Percentiles rank a stretch among this genome's conserved stretches.
Conservation (phyloP, 202 grass and related monocot genomes). For the Carex sylvatica region DNA sequence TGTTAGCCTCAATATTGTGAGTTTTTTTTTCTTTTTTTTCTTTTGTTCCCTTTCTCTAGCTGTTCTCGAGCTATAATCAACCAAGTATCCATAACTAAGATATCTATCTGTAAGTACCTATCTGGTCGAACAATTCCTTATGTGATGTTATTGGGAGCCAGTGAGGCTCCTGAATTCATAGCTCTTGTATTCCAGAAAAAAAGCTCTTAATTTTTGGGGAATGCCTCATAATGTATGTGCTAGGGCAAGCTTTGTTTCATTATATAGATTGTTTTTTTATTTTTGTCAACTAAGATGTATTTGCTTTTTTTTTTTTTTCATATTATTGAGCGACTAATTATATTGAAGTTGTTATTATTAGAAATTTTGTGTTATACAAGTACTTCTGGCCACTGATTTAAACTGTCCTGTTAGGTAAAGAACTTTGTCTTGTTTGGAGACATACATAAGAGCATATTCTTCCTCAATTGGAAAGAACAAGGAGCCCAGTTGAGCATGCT, state of each 20-base stretch:
- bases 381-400: neutral
- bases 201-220: neutral
- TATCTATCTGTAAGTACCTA: neutral
- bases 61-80: constrained; percentile 6
- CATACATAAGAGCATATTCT: constrained; percentile 96
- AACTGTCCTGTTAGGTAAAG: constrained; percentile 57
- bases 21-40: constrained; percentile 27
- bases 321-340: neutral
- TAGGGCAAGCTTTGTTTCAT: neutral
- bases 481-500: constrained; percentile 91
- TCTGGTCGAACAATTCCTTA: neutral
- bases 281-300: neutral
- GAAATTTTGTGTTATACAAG: neutral
- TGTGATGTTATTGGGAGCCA: neutral
- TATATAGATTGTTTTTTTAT: neutral
- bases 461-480: constrained; percentile 98
- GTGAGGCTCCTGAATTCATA: neutral
- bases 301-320: neutral
- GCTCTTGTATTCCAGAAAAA: neutral
- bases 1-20: constrained; percentile 97
- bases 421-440: constrained; percentile 95
- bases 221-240: neutral
- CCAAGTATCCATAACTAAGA: neutral
- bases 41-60: neutral
- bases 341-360: constrained; percentile 2